Evolutionary conservation across 2,329 filamentous ascomycete genomes (phyloP).

Genomic region (Boeremia exigua): DNA sequence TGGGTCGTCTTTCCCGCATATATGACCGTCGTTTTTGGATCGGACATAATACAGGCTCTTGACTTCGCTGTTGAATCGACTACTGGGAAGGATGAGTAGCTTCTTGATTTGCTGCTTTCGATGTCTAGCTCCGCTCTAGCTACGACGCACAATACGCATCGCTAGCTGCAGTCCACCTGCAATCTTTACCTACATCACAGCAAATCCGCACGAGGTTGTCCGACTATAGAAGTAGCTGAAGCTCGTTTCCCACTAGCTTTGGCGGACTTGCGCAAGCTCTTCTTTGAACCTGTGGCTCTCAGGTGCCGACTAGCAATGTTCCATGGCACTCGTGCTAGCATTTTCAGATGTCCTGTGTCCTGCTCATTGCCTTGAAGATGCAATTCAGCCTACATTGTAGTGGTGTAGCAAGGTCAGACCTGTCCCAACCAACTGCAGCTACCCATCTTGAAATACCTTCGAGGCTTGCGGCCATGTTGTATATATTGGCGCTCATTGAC

Average conservation of each 20-base stretch:
- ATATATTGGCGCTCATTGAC: neutral
- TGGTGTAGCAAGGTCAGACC: too few relatives aligned
- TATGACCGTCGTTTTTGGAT: constrained; percentile 65
- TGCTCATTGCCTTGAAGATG: too few relatives aligned
- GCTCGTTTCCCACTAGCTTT: neutral
- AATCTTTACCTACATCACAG: too few relatives aligned
- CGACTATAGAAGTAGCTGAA: neutral
- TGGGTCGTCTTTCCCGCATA: constrained; percentile 71
- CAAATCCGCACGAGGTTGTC: neutral
- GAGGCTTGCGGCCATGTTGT: neutral
- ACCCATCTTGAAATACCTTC: too few relatives aligned
- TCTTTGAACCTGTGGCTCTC: neutral
- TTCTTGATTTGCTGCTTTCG: too few relatives aligned
- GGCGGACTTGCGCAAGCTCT: neutral
- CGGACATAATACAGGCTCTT: constrained; percentile 67
- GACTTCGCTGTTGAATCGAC: constrained; percentile 50
- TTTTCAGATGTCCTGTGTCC: too few relatives aligned
- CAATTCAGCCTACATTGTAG: too few relatives aligned
- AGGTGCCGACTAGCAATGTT: neutral
- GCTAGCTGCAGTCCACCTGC: too few relatives aligned
- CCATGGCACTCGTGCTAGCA: neutral
- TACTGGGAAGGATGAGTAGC: constrained; percentile 30
- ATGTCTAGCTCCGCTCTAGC: neutral
- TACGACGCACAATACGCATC: too few relatives aligned
- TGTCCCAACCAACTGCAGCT: too few relatives aligned